phyloP scores from a whole-genome alignment of 2,329 filamentous ascomycete species.

The Pseudopithomyces chartarum region DNA sequence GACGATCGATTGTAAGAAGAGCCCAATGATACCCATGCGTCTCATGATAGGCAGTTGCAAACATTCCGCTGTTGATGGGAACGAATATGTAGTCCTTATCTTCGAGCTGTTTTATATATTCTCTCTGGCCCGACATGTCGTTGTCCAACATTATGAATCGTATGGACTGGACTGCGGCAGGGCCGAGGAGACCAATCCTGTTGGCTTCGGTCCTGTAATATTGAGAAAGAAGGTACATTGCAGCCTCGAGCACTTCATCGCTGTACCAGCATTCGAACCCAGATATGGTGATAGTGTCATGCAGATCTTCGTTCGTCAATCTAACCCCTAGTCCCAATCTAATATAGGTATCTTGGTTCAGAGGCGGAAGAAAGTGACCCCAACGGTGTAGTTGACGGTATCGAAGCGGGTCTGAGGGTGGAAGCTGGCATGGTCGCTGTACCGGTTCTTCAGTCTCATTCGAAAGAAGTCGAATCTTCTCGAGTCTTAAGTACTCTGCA shows the following conservation, averaged over 20 bases:
- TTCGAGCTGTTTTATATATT: slow-evolving; percentile 9
- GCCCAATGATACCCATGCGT: slow-evolving; percentile 26
- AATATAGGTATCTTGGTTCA: slow-evolving; percentile 17
- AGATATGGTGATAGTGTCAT: slow-evolving; percentile 1
- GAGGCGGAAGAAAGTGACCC: not conserved
- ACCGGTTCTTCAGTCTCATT: slow-evolving; percentile 6
- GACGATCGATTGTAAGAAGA: slow-evolving; percentile 21
- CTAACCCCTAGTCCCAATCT: slow-evolving; percentile 11
- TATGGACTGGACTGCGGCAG: slow-evolving; percentile 18
- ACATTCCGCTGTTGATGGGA: slow-evolving; percentile 28
- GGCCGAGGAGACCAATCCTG: slow-evolving; percentile 24
- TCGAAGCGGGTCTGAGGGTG: slow-evolving; percentile 16
- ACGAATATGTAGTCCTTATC: slow-evolving; percentile 31
- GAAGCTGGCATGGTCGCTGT: not conserved
- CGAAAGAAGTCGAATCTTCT: not conserved
- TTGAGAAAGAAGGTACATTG: slow-evolving; percentile 20
- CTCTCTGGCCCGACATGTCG: slow-evolving; percentile 9
- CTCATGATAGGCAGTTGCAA: not conserved
- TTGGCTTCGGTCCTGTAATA: slow-evolving; percentile 10
- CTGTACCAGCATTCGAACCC: slow-evolving; percentile 20
- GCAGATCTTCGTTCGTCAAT: slow-evolving; percentile 19
- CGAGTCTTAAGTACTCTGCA: not conserved
- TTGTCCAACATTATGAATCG: slow-evolving; percentile 10
- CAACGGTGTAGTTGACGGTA: slow-evolving; percentile 7
- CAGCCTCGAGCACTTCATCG: slow-evolving; percentile 24